Base-by-base conservation (phyloP, 495 filamentous ascomycete genomes). In the Rhypophila decipiens region DNA sequence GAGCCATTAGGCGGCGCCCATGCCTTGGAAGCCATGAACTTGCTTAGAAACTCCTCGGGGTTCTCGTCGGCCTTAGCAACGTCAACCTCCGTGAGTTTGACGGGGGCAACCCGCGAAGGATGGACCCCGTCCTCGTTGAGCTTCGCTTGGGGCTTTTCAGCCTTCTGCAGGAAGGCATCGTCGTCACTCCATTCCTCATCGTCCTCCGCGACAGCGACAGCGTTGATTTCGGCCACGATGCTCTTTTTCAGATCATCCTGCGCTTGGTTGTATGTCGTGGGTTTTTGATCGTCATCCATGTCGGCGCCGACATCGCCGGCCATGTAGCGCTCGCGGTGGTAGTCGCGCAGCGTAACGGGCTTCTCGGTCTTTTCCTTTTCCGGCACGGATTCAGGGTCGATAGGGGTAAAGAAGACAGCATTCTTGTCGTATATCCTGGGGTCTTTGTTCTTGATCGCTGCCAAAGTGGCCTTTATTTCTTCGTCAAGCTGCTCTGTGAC, bases 391-490 rank as follows among this genome's bases (percentile, higher is more conserved):
- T 74, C 67, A 27, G 75, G 69, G 11, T 88, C 83, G 27, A 82
- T 66, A 24, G 81, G 70, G 20, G 67, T 66, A 65, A 87, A 97
- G 71, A 96, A 98, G 13, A 69, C 86, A 40, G 71, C 74, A 12
- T 82, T 73, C 46, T 81, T 75, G 61, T 97, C 85, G 70, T 96
- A 96, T 33, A 98, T 78, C 24, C 86, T 71, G 18, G 93, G 93
- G 58, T 98, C 91, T 65, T 90, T 96, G 44, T 74, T 81, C 45
- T 84, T 80, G 54, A 98, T 93, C 27, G 93, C 93, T 39, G 84
- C 74, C 24, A 98, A 72, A 0, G 88, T 93, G 12, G 80, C 87
- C 18, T 81, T 78, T 44, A 96, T 95, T 50, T 95, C 82, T n/a
- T 77, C 77, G 59, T 98, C 93, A 44, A 96, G 71, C 5, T 79